A percentile compares a stretch with the other conserved stretches of the same genome.
Conservation (phyloP, 257 asterid genomes). For the Haberlea rhodopensis region DNA sequence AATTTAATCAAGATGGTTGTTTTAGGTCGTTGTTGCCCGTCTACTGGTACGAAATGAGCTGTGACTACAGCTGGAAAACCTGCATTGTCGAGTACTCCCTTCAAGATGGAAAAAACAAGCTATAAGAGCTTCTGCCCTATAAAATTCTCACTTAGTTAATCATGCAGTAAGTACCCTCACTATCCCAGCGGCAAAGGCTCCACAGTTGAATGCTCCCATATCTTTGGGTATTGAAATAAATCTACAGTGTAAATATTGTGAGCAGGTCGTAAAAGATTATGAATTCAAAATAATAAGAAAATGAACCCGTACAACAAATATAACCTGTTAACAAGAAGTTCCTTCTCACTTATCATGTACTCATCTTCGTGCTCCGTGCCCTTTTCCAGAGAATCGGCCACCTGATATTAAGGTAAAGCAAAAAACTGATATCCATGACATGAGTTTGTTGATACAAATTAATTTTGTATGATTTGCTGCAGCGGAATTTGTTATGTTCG, state of each 20-base stretch:
- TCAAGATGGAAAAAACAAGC: conserved; percentile 29
- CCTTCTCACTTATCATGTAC: conserved; percentile 96
- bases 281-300: conserved; percentile 12
- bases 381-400: conserved; percentile 94
- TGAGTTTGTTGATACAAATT: conserved; percentile 13
- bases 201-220: conserved; percentile 97
- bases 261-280: conserved; percentile 20
- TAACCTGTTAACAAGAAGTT: conserved; percentile 90
- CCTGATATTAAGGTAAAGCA: conserved; percentile 40
- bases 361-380: conserved; percentile 98
- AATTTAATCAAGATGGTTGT: conserved; percentile 95
- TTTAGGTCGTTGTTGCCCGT: conserved; percentile 89
- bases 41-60: conserved; percentile 96
- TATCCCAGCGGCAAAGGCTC: conserved; percentile 96
- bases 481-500: background rate
- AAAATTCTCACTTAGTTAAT: conserved; percentile 8
- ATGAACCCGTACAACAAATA: background rate
- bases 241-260: conserved; percentile 36
- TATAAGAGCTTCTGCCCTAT: conserved; percentile 21
- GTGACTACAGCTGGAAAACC: conserved; percentile 95
- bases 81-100: conserved; percentile 92
- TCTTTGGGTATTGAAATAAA: conserved; percentile 94
- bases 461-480: background rate
- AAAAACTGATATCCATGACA: conserved; percentile 4
- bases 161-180: conserved; percentile 59